These are phyloP conservation scores for Exsudoporus frostii DNA, from an alignment of 768 basidiomycete genomes.

Conservation along the genomic window DNA sequence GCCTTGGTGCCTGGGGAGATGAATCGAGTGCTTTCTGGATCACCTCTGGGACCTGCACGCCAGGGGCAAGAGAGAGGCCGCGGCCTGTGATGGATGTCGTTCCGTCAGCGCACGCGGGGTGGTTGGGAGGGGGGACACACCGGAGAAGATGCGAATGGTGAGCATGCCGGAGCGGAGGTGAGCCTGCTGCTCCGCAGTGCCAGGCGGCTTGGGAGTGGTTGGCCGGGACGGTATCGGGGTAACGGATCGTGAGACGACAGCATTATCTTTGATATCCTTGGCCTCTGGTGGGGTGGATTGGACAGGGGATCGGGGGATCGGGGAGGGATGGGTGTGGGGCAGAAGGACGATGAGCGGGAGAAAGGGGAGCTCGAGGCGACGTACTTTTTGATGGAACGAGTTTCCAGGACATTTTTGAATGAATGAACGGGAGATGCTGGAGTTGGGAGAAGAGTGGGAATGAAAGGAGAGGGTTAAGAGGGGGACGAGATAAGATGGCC, in stretches of 20 bases:
- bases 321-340: neutral
- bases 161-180: conserved; percentile 88
- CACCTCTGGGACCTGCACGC: conserved; percentile 74
- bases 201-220: conserved; percentile 65
- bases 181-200: conserved; percentile 42
- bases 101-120: neutral
- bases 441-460: neutral
- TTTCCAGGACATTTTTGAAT: conserved; percentile 55
- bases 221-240: conserved; percentile 82
- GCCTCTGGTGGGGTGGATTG: conserved; percentile 40
- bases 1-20: conserved; percentile 49
- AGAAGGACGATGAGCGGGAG: neutral
- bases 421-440: neutral
- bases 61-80: conserved; percentile 76
- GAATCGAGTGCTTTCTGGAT: conserved; percentile 79
- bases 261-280: conserved; percentile 71
- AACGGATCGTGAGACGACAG: conserved; percentile 68
- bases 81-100: conserved; percentile 47
- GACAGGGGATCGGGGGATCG: conserved; percentile 8
- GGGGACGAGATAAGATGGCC: conserved; percentile 2
- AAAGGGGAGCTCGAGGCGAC: neutral
- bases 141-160: conserved; percentile 93
- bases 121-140: conserved; percentile 40
- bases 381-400: conserved; percentile 38
- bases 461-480: conserved; percentile 1